A percentile compares a stretch with the other conserved stretches of the same genome.
Conservation (phyloP, 208 protist species). For the Trypanosoma boissoni region DNA sequence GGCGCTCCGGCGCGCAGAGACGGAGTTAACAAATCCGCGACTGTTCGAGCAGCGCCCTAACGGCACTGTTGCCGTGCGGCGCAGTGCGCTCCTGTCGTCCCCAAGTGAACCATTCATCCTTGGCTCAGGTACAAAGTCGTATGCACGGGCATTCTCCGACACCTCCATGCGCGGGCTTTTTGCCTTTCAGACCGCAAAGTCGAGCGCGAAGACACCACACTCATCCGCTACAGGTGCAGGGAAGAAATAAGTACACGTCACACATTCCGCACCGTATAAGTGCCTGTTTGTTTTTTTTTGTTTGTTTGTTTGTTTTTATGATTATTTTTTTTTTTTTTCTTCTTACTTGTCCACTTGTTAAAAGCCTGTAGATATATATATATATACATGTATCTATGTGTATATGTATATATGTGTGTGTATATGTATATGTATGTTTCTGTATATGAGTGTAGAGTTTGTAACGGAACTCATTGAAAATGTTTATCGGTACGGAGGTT, state of each 20-base stretch:
- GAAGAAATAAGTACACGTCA: no score
- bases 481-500: no score
- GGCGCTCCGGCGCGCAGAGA: slow-evolving; percentile 2
- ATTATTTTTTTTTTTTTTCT: slow-evolving; percentile 5
- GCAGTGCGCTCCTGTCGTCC: not conserved
- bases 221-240: slow-evolving; percentile 12
- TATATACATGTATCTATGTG: no score
- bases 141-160: slow-evolving; percentile 17
- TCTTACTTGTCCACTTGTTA: no score
- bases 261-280: no score
- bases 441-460: no score
- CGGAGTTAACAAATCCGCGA: not conserved
- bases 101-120: slow-evolving; percentile 4
- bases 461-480: no score
- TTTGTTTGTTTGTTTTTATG: not conserved
- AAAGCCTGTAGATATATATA: not conserved
- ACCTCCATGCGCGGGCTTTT: slow-evolving; percentile 15
- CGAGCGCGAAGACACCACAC: slow-evolving; percentile 20
- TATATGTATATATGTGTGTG: no score
- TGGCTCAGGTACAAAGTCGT: slow-evolving; percentile 10
- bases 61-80: not conserved
- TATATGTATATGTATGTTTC: no score
- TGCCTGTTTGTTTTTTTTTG: slow-evolving; percentile 14
- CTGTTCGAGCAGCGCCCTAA: slow-evolving; percentile 16
- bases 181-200: slow-evolving; percentile 14